Base-by-base conservation (phyloP, 108 stramenopile genomes). In the Skeletonema menzelii region DNA sequence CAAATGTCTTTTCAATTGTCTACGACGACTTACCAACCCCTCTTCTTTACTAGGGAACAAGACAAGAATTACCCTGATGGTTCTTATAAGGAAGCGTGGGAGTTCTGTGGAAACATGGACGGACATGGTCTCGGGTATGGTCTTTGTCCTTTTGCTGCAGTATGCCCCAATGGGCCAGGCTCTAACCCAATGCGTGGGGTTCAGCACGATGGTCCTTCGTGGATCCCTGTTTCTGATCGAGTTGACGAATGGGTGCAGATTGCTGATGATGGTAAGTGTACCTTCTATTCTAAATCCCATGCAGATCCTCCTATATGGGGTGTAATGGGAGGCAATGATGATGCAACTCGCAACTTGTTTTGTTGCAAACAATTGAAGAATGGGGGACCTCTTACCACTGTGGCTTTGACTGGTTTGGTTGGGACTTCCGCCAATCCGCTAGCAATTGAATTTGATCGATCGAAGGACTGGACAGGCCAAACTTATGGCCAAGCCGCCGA, bases 281-380 rank as follows among this genome's bases (percentile, higher is more conserved):
- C 32, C 2, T 27, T 67, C 13, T 58, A 62, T 34, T 60, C 65
- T 13, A 4, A 26, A 28, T 2, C 59, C 37, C n/a, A 62, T 42
- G 60, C 59, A 3, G n/a, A 19, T n/a, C 59, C 67, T n/a, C 74
- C 74, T 13, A 17, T 56, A 20, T 75, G 74, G 74, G 74, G 74
- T 19, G n/a, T n/a, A 10, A 22, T n/a, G 19, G 49, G 49, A 4
- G 49, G 49, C 22, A 53, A 53, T 22, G 20, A 20, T 22, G 7
- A 24, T 53, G 49, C 6, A 53, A 53, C 49, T 53, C 49, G 49
- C 8, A 53, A 53, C 49, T 24, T 53, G 49, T 15, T 53, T 7
- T 53, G 49, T 53, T 53, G 49, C 22, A 22, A 22, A 47, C 17
- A 47, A 47, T 3, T 47, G n/a, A 17, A 19, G 0, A 4, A 20